Percentiles rank a stretch among this genome's conserved stretches.
Evolutionary conservation across 106 monocot species (phyloP).

Genomic region (Allium fistulosum): DNA sequence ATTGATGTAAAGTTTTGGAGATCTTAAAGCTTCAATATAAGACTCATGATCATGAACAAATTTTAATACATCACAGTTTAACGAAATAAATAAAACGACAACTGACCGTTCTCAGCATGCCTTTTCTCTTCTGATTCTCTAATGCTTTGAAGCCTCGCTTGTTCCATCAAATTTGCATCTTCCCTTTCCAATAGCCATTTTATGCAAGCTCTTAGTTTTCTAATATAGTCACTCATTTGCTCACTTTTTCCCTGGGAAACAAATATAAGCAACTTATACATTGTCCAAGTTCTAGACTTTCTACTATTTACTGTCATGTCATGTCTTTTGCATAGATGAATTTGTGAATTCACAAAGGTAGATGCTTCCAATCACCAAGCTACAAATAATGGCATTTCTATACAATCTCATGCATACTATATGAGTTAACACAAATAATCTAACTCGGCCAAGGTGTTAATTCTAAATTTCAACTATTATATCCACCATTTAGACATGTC

Average conservation of each 20-base stretch:
- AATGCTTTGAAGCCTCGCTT: conserved; percentile 25
- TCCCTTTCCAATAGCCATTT: conserved; percentile 49
- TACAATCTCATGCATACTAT: no score
- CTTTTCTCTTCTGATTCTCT: conserved; percentile 31
- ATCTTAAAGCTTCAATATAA: no score
- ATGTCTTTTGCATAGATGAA: neutral
- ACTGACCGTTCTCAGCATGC: conserved; percentile 31
- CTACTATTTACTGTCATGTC: neutral
- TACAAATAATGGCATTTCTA: no score
- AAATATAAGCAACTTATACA: neutral
- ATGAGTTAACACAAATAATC: no score
- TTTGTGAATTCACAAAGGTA: neutral
- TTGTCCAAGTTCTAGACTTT: neutral
- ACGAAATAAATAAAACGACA: neutral
- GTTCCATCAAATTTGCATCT: conserved; percentile 41
- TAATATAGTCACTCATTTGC: conserved; percentile 74
- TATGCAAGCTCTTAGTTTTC: conserved; percentile 62
- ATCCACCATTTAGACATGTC: no score
- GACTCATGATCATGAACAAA: neutral
- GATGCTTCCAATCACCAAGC: no score
- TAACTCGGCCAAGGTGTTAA: no score
- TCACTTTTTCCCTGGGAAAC: conserved; percentile 43
- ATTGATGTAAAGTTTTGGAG: no score
- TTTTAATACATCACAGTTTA: neutral
- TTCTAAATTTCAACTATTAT: no score